Percentiles rank a stretch among this genome's conserved stretches.
Conservation (phyloP, 2,329 filamentous ascomycete species). For the Cadophora sp. region DNA sequence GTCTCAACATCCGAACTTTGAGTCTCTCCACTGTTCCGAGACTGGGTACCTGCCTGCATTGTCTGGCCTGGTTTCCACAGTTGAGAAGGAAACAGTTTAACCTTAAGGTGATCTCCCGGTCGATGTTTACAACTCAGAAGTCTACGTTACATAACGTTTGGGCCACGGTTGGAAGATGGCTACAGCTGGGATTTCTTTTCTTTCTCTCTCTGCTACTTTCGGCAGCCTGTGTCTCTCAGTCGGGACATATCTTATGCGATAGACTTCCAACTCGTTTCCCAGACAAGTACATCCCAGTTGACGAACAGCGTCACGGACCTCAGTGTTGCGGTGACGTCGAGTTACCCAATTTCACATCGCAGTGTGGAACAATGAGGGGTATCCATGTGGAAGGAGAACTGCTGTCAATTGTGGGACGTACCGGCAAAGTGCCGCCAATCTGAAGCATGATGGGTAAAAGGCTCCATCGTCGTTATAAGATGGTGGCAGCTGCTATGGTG, state of each 20-base stretch:
- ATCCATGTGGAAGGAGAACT: not conserved
- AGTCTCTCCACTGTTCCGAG: constrained; percentile 1
- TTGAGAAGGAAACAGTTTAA: constrained; percentile 13
- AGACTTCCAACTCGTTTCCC: not conserved
- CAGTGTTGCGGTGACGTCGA: not conserved
- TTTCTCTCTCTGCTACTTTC: not conserved
- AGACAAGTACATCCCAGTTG: not conserved
- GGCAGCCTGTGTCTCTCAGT: no score
- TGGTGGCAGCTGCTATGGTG: not conserved
- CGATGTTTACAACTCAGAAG: constrained; percentile 2
- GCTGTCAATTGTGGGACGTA: not conserved
- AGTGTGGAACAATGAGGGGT: not conserved
- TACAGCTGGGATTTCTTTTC: not conserved
- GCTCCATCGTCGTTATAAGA: not conserved
- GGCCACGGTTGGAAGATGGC: not conserved
- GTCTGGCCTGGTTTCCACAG: not conserved
- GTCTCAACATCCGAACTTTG: constrained; percentile 6
- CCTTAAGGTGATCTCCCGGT: constrained; percentile 13
- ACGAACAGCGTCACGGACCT: not conserved
- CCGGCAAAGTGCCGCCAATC: not conserved
- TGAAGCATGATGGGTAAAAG: not conserved
- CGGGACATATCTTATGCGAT: not conserved
- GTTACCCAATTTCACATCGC: not conserved
- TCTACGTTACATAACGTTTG: not conserved
- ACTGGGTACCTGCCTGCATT: not conserved